Evolutionary conservation across 2,329 filamentous ascomycete genomes (phyloP), one percentile per base, ranked within the genome.

Genomic region (Ceratocystis eucalypticola): DNA sequence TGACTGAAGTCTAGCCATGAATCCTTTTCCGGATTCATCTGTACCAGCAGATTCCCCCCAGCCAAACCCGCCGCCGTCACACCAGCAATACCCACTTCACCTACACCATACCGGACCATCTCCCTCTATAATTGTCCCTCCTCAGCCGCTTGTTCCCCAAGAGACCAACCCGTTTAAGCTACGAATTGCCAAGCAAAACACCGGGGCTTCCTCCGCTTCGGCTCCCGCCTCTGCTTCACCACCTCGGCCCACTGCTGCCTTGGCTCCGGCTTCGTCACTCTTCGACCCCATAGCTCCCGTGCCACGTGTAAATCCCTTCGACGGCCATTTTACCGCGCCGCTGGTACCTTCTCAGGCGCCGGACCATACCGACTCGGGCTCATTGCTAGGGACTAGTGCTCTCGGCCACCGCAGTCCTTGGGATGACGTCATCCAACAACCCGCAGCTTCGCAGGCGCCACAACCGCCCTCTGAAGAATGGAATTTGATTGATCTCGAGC

Each of bases 401-500:
- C 10, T 30, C 3, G 25, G 41, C 1, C 15, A 17, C 22, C 50
- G 44, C 25, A 44, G 28, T 46, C 50, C 62, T 30, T 67, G 62
- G 55, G 45, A 67, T 55, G 66, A 67, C 45, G 41, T 65, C 15
- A 59, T 55, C 5, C 59, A 50, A 30, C 44, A 41, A 45, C n/a
- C 30, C 30, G 65, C 37, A 30, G 46, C 20, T 48, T 57, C 45
- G 5, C n/a, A 62, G n/a, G 62, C 65, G 17, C 57, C 57, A 33
- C 28, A 57, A 12, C 30, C 68, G 10, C 70, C 69, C 12, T 62
- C 74, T 6, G 78, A 82, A 5, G 80, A 79, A 48, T 83, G 81
- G 81, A 82, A 79, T 65, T 67, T 83, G 65, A 77, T 82, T 61
- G 81, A 82, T 7, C 45, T 68, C 30, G 66, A 66, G 15, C 57